These are phyloP conservation scores for Linnemannia schmuckeri DNA, from an alignment of 192 early-diverging fungal species.

Conservation along the genomic window DNA sequence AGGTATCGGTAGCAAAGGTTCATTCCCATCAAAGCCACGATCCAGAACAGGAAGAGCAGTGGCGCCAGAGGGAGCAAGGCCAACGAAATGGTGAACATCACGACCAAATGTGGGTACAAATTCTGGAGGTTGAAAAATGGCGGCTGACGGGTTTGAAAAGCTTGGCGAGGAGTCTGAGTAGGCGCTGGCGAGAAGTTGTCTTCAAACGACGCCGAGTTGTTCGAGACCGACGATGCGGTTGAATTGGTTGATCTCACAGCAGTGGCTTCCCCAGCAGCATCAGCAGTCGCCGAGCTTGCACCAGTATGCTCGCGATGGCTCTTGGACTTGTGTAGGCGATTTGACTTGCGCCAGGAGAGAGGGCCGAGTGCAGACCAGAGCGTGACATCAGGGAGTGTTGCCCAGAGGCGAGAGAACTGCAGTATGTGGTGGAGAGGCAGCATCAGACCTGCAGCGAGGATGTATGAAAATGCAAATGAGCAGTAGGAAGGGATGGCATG, in stretches of 20 bases:
- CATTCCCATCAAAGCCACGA: conserved; percentile 8
- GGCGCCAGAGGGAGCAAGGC: conserved; percentile 25
- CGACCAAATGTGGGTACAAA: conserved; percentile 27
- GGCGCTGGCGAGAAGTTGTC: conserved; percentile 34
- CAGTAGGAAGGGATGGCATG: conserved; percentile 45
- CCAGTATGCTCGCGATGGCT: neutral
- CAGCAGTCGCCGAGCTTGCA: neutral
- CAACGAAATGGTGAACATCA: conserved; percentile 27
- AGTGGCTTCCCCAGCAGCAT: neutral
- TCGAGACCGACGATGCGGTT: neutral
- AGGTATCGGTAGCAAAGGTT: conserved; percentile 32
- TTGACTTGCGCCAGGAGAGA: conserved; percentile 37
- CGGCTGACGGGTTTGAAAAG: conserved; percentile 36
- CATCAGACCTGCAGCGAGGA: conserved; percentile 19
- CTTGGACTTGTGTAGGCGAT: neutral
- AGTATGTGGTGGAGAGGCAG: conserved; percentile 24
- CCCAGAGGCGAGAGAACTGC: conserved; percentile 29
- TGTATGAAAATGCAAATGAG: conserved; percentile 31
- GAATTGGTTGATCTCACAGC: neutral
- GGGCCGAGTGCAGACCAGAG: conserved; percentile 34
- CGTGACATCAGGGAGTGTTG: conserved; percentile 24
- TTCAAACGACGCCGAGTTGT: conserved; percentile 5
- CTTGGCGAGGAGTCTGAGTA: conserved; percentile 34
- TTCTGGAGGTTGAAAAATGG: conserved; percentile 32
- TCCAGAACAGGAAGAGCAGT: conserved; percentile 26